These are phyloP conservation scores for Crotalaria pallida DNA, from an alignment of 306 rosid genomes.

Conservation along the genomic window DNA sequence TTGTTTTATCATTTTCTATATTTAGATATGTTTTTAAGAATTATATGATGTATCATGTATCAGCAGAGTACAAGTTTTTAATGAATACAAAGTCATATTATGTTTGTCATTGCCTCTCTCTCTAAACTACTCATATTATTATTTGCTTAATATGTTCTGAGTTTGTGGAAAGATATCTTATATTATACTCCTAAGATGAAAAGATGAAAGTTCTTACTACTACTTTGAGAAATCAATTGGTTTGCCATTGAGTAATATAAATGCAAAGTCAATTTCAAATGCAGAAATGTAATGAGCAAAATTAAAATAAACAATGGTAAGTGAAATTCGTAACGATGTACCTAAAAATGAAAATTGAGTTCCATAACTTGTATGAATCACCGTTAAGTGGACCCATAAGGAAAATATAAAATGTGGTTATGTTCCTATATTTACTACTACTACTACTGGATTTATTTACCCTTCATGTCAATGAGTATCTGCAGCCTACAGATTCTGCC, in stretches of 20 bases:
- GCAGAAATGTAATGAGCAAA: not conserved
- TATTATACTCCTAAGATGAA: not conserved
- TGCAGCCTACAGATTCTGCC: slow-evolving; percentile 24
- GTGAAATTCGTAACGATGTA: not conserved
- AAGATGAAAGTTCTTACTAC: not conserved
- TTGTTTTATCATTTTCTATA: slow-evolving; percentile 24
- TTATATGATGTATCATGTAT: slow-evolving; percentile 34
- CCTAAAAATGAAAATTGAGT: not conserved
- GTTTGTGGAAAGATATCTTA: not conserved
- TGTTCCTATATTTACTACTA: not conserved
- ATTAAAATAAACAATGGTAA: not conserved
- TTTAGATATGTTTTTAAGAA: slow-evolving; percentile 30
- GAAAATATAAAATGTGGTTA: too few species aligned
- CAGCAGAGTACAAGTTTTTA: slow-evolving; percentile 40
- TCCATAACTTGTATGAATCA: not conserved
- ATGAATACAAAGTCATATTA: slow-evolving; percentile 34
- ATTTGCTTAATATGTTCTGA: not conserved
- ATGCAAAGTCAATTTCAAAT: not conserved
- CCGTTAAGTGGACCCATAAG: not conserved
- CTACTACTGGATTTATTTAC: not conserved
- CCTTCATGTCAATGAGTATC: slow-evolving; percentile 14
- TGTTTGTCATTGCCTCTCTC: not conserved
- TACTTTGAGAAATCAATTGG: too few species aligned
- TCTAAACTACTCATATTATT: not conserved
- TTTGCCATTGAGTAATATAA: not conserved